phyloP scores from a whole-genome alignment of 2,329 filamentous ascomycete species.

The Neoscytalidium dimidiatum region DNA sequence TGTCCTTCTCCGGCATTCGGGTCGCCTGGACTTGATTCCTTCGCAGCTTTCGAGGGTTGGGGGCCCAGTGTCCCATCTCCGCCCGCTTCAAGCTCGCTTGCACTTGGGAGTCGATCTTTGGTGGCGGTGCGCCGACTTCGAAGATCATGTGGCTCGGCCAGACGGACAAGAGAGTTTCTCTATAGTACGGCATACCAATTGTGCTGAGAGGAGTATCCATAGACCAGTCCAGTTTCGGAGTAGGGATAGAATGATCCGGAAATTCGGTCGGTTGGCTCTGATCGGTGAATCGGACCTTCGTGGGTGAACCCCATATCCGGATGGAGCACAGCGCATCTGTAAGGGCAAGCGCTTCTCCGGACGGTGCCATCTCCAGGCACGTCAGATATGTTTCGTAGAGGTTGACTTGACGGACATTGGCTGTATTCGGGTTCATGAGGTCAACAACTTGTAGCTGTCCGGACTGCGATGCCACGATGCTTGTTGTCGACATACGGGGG shows the following conservation, averaged over 20 bases:
- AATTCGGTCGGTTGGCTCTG: constrained; percentile 77
- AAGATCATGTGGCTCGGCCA: constrained; percentile 85
- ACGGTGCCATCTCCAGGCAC: constrained; percentile 83
- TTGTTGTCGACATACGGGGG: constrained; percentile 90
- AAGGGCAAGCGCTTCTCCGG: constrained; percentile 81
- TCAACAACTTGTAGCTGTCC: constrained; percentile 96
- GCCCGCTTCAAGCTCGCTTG: constrained; percentile 68
- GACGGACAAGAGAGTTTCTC: constrained; percentile 81
- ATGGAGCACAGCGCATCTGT: constrained; percentile 77
- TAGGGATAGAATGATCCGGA: constrained; percentile 62
- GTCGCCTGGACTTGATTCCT: constrained; percentile 85
- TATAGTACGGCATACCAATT: constrained; percentile 91
- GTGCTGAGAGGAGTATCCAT: constrained; percentile 76
- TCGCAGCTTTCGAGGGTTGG: constrained; percentile 70
- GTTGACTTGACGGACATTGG: constrained; percentile 81
- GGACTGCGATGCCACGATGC: constrained; percentile 86
- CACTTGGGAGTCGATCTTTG: constrained; percentile 71
- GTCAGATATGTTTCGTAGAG: constrained; percentile 70
- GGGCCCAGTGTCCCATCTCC: constrained; percentile 77
- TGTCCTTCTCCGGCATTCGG: constrained; percentile 60
- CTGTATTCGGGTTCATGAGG: constrained; percentile 87
- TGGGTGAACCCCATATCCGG: constrained; percentile 84
- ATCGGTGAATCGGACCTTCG: constrained; percentile 85
- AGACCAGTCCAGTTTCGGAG: constrained; percentile 67
- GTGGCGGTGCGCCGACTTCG: constrained; percentile 81